Conservation (phyloP, 2,329 filamentous ascomycete species). For the Pochonia chlamydosporia region DNA sequence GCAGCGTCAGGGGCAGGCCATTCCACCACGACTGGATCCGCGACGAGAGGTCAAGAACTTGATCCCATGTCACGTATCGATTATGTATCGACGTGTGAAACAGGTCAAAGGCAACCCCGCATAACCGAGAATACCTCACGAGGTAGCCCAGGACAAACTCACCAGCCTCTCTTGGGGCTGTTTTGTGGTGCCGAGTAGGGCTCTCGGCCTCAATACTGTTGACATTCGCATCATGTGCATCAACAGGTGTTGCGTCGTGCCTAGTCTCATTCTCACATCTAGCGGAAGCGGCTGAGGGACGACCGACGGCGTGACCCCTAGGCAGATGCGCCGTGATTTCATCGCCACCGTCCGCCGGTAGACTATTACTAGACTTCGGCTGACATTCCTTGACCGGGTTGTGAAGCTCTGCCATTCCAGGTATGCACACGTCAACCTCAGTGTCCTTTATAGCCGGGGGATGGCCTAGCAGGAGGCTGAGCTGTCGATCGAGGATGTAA, state of each 20-base stretch:
- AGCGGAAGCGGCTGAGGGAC: neutral
- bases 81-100: conserved; percentile 20
- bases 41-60: conserved; percentile 14
- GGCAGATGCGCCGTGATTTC: conserved; percentile 12
- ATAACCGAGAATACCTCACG: conserved; percentile 15
- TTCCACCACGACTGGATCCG: conserved; percentile 21
- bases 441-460: conserved; percentile 28
- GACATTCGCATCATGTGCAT: neutral
- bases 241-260: neutral
- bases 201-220: conserved; percentile 3
- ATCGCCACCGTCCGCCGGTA: conserved; percentile 6
- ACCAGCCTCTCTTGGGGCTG: conserved; percentile 7
- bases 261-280: no score
- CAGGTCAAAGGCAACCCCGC: conserved; percentile 14
- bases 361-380: neutral
- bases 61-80: conserved; percentile 14
- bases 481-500: conserved; percentile 30
- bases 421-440: conserved; percentile 31
- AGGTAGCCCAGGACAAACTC: conserved; percentile 13
- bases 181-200: conserved; percentile 6
- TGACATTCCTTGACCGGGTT: neutral
- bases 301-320: neutral
- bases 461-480: conserved; percentile 29
- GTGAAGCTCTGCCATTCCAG: conserved; percentile 17
- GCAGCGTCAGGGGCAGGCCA: conserved; percentile 12